Conservation (phyloP, 371 early-diverging fungal species). For the Cokeromyces recurvatus region DNA sequence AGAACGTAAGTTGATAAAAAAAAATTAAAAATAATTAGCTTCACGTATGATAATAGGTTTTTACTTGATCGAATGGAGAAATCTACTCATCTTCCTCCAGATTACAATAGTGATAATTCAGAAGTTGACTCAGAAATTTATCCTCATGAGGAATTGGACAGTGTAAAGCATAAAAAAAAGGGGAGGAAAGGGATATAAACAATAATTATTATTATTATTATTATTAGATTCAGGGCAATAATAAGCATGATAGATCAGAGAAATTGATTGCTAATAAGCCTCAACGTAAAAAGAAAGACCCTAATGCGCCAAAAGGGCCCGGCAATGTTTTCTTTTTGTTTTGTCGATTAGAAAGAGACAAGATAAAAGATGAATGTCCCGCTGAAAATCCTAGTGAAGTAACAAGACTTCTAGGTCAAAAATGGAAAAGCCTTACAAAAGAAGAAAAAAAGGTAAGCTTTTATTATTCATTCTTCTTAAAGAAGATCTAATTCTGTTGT, state of each 20-base stretch:
- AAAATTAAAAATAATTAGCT: neutral
- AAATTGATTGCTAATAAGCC: conserved; percentile 15
- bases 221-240: neutral
- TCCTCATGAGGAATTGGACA: conserved; percentile 22
- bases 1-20: conserved; percentile 28
- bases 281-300: conserved; percentile 50
- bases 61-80: conserved; percentile 26
- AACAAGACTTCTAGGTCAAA: conserved; percentile 44
- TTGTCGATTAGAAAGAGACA: conserved; percentile 54
- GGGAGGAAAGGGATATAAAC: no score
- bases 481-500: neutral
- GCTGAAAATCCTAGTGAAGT: conserved; percentile 48
- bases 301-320: conserved; percentile 65
- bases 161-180: no score
- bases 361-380: conserved; percentile 54
- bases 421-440: conserved; percentile 46
- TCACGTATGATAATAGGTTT: conserved; percentile 8
- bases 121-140: conserved; percentile 24
- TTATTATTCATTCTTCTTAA: neutral
- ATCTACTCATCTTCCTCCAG: conserved; percentile 12
- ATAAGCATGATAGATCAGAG: neutral
- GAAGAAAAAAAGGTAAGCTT: conserved; percentile 47
- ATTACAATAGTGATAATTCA: conserved; percentile 24
- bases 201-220: no score
- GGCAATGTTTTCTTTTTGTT: conserved; percentile 66